Evolutionary conservation across 805 yeast genomes (phyloP).

Genomic region (Kodamaea hsintzibuensis): DNA sequence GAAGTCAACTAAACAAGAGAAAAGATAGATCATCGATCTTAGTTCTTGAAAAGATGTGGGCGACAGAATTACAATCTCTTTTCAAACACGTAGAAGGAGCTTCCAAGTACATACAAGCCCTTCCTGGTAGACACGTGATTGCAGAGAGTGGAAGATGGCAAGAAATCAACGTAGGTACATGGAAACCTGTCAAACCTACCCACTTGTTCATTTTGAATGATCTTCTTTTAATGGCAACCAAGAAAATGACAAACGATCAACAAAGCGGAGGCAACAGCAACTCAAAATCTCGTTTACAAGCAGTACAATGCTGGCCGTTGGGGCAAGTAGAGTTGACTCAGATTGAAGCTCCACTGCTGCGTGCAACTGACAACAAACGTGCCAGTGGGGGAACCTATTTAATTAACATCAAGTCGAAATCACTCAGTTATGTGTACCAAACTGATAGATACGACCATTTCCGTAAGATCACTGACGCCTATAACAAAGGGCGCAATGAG

Average conservation of each 20-base stretch:
- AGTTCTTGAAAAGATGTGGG: constrained; percentile 81
- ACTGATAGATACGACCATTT: constrained; percentile 62
- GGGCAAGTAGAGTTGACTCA: constrained; percentile 55
- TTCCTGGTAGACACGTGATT: constrained; percentile 78
- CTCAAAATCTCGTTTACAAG: constrained; percentile 49
- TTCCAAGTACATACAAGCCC: constrained; percentile 69
- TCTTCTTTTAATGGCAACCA: constrained; percentile 69
- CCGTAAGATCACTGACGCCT: constrained; percentile 52
- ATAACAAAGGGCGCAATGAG: constrained; percentile 63
- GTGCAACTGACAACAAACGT: constrained; percentile 15
- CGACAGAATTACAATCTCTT: constrained; percentile 62
- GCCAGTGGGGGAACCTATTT: constrained; percentile 30
- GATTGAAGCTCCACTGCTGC: constrained; percentile 26
- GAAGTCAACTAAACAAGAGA: constrained; percentile 18
- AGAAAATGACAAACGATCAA: constrained; percentile 38
- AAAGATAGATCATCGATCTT: constrained; percentile 69
- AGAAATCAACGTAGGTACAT: constrained; percentile 81
- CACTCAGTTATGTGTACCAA: constrained; percentile 55
- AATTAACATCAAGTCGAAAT: constrained; percentile 49
- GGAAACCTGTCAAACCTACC: constrained; percentile 74
- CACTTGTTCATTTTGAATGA: constrained; percentile 81
- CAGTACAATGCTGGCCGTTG: constrained; percentile 79
- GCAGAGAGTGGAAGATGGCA: constrained; percentile 83
- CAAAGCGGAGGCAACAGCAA: constrained; percentile 14
- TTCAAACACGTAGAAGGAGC: constrained; percentile 91